Conservation (phyloP, 2,329 filamentous ascomycete genomes). For the Cladosporium sp. region DNA sequence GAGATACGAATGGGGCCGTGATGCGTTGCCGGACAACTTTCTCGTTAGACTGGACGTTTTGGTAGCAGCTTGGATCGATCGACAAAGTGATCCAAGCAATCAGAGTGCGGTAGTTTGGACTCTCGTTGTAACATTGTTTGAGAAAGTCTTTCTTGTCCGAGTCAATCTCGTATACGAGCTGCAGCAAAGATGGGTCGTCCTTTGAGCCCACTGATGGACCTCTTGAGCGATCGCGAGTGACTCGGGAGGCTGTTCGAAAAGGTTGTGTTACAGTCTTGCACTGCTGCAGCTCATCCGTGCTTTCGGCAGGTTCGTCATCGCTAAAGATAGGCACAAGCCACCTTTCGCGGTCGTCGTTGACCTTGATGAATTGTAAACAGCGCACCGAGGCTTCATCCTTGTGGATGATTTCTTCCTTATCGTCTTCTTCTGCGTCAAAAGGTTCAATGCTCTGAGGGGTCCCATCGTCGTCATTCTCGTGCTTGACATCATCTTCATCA, state of each 20-base stretch:
- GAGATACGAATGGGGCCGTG: not conserved
- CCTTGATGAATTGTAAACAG: not conserved
- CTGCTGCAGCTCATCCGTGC: not conserved
- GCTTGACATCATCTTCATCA: not conserved
- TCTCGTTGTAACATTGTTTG: not conserved
- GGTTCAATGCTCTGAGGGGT: not conserved
- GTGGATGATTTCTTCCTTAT: not conserved
- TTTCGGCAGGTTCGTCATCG: not conserved
- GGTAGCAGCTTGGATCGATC: not conserved
- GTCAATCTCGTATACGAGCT: not conserved
- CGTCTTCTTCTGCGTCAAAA: not conserved
- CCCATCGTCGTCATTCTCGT: not conserved
- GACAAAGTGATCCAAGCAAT: not conserved
- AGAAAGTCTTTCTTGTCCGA: not conserved
- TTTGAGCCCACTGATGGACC: not conserved
- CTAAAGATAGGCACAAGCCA: not conserved
- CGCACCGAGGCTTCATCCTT: not conserved
- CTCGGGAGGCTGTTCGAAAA: not conserved
- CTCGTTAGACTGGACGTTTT: not conserved
- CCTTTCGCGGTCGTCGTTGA: not conserved
- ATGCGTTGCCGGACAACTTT: not conserved
- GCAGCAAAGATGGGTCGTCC: not conserved
- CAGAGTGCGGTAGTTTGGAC: not conserved
- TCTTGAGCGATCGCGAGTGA: not conserved
- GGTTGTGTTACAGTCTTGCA: not conserved